A percentile compares a stretch with the other conserved stretches of the same genome.
Evolutionary conservation across 2,329 filamentous ascomycete species (phyloP).

Genomic region (Diaporthe longicolla): DNA sequence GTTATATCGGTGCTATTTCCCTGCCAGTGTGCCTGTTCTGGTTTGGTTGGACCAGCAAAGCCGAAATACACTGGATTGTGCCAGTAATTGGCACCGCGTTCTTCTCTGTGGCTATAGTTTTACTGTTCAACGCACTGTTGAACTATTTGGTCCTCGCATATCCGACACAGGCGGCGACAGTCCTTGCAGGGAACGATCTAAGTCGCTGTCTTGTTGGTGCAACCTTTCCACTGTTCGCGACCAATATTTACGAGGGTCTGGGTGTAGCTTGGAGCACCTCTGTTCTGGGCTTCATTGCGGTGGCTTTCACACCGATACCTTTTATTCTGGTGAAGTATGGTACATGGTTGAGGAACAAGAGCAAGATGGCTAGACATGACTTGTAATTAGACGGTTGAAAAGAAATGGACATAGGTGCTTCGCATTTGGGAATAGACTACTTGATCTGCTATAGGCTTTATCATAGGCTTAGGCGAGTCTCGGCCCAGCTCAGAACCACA

Average conservation of each 20-base stretch:
- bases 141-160: constrained; percentile 42
- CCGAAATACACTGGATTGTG: constrained; percentile 41
- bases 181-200: constrained; percentile 39
- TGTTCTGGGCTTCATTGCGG: constrained; percentile 44
- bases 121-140: constrained; percentile 41
- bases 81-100: constrained; percentile 40
- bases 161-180: constrained; percentile 36
- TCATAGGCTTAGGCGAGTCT: too few species aligned
- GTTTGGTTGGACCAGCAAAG: constrained; percentile 67
- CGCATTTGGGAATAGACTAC: not conserved
- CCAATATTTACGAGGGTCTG: constrained; percentile 44
- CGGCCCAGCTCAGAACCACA: too few species aligned
- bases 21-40: constrained; percentile 68
- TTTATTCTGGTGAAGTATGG: constrained; percentile 46
- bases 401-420: not conserved
- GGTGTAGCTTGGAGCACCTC: constrained; percentile 47
- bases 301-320: constrained; percentile 46
- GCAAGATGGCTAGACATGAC: constrained; percentile 46
- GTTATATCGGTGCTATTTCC: constrained; percentile 69
- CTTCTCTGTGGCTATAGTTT: constrained; percentile 40
- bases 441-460: too few species aligned
- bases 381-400: constrained; percentile 35
- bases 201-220: constrained; percentile 35
- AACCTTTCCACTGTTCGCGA: constrained; percentile 44
- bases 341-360: constrained; percentile 45